Base-by-base conservation (phyloP, 352 stramenopile species). In the Aphanomyces euteiches region DNA sequence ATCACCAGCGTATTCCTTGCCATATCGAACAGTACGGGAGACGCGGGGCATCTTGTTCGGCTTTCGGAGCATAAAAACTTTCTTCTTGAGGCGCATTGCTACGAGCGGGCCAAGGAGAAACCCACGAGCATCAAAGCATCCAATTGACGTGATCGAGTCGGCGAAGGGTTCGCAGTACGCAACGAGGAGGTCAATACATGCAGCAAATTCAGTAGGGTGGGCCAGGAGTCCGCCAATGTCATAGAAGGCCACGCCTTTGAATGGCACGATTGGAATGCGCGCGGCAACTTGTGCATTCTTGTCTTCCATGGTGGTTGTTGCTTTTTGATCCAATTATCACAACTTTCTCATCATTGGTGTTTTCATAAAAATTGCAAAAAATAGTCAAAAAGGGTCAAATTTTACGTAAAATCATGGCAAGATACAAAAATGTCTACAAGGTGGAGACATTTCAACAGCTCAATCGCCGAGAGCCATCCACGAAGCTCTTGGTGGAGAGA, bases 61-160 rank as follows among this genome's bases (percentile, higher is more conserved):
- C 79, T 99, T 99, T 72, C 97, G 88, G 75, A 99, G 92, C 96
- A 99, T 99, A 74, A 99, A 97, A 75, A 99, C 98, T 28, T 95
- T 96, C 75, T 98, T 98, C 65, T 97, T 88, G 71, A 99, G 88
- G n/a, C 82, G 84, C 54, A 97, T 81, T 17, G 94, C 97, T 63
- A 99, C 82, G 59, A 96, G 96, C 57, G 97, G 96, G 21, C 92
- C 96, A 56, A 99, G 94, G 36, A 99, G 80, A 72, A 99, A 99
- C n/a, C 96, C 96, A 41, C 96, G 89, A 50, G 96, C 96, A 78
- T 99, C 96, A 65, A 99, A 90, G 78, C 94, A 96, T 65, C 90
- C 90, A 56, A 98, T 96, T 56, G 79, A 79, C 74, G 90, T 78
- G 36, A 93, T 75, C 56, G 80, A 40, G 63, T 89, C 74, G 6